These are phyloP conservation scores for Paradendryphiella salina DNA, from an alignment of 2,329 filamentous ascomycete species.

Conservation along the genomic window DNA sequence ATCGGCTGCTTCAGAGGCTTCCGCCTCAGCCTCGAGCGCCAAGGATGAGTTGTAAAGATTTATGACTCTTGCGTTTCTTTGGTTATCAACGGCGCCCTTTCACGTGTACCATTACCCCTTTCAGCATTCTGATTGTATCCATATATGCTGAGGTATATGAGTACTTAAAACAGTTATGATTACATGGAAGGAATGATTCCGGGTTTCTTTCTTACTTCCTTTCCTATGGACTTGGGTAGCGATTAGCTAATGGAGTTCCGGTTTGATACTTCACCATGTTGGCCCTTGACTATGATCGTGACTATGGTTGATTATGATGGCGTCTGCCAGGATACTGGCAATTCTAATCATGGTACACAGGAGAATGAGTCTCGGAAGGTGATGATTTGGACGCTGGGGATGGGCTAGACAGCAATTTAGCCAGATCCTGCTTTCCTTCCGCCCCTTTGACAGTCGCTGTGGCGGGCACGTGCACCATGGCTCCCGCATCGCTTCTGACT, in stretches of 20 bases:
- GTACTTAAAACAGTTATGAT: slow-evolving; percentile 32
- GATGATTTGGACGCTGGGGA: no score
- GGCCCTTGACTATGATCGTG: background rate
- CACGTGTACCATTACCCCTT: slow-evolving; percentile 25
- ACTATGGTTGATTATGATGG: background rate
- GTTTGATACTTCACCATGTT: slow-evolving; percentile 21
- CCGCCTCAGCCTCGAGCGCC: slow-evolving; percentile 19
- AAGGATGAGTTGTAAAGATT: slow-evolving; percentile 77
- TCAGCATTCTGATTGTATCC: slow-evolving; percentile 25
- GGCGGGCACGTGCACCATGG: background rate
- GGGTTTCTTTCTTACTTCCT: slow-evolving; percentile 17
- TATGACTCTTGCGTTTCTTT: slow-evolving; percentile 10
- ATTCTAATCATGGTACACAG: background rate
- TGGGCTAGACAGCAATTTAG: no score
- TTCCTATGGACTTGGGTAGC: slow-evolving; percentile 22
- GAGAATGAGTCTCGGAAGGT: background rate
- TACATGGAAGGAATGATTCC: slow-evolving; percentile 19
- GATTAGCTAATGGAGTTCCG: slow-evolving; percentile 38
- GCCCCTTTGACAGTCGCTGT: no score
- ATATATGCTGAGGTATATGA: slow-evolving; percentile 24
- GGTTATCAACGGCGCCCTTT: slow-evolving; percentile 17
- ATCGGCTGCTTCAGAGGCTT: slow-evolving; percentile 34
- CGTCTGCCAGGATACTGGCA: no score
- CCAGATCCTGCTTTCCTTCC: no score
- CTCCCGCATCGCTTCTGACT: slow-evolving; percentile 7